Percentiles rank a stretch among this genome's conserved stretches.
These are phyloP conservation scores for Boletus sp. DNA, from an alignment of 768 basidiomycete species.

Conservation along the genomic window DNA sequence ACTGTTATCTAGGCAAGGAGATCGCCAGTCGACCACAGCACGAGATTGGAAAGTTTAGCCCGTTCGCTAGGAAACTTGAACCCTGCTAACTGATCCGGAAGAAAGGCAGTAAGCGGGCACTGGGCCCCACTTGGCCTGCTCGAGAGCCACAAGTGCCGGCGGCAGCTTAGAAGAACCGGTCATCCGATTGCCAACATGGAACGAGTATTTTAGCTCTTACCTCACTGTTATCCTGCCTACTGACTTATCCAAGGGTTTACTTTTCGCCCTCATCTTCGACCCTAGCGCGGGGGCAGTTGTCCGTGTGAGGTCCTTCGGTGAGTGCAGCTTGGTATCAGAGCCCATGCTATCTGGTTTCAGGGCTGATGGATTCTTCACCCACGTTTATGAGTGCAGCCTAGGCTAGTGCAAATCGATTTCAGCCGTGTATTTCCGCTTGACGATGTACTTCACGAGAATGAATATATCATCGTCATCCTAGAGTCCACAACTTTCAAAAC, in stretches of 20 bases:
- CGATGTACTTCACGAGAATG: not conserved
- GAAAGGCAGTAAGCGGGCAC: not conserved
- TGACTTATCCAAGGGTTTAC: not conserved
- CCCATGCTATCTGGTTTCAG: not conserved
- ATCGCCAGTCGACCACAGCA: slow-evolving; percentile 3
- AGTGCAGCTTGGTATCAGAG: not conserved
- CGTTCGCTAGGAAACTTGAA: not conserved
- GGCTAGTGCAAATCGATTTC: not conserved
- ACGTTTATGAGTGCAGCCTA: not conserved
- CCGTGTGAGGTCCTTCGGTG: not conserved
- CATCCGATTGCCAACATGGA: not conserved
- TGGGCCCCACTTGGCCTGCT: not conserved
- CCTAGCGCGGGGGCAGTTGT: not conserved
- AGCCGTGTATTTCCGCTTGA: slow-evolving; percentile 2
- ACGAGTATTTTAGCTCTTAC: not conserved
- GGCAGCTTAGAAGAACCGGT: not conserved
- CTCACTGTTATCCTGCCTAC: not conserved
- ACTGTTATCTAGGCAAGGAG: slow-evolving; percentile 3
- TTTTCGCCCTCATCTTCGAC: not conserved
- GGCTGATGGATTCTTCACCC: not conserved
- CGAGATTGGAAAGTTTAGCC: slow-evolving; percentile 12
- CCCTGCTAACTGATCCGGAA: slow-evolving; percentile 5
- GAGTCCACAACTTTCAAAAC: not conserved
- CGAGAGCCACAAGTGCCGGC: not conserved
- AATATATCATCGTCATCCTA: not conserved